Evolutionary conservation across 805 yeast species (phyloP).

Genomic region (Barnettozyma pratensis): DNA sequence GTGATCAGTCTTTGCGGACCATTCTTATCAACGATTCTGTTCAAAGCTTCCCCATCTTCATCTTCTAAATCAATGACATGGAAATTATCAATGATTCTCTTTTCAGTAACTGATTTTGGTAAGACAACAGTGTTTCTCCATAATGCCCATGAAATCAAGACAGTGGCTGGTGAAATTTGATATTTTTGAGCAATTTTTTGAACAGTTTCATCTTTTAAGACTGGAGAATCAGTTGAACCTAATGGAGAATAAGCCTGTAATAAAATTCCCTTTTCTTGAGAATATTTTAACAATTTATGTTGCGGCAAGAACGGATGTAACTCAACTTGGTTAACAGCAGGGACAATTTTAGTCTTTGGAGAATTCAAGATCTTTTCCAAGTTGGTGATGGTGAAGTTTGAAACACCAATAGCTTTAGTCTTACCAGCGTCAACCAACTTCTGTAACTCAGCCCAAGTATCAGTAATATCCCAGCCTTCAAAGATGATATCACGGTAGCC

Average conservation of each 20-base stretch:
- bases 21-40: slow-evolving; percentile 23
- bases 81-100: slow-evolving; percentile 36
- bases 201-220: slow-evolving; percentile 34
- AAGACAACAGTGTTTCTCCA: slow-evolving; percentile 51
- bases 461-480: slow-evolving; percentile 51
- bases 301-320: slow-evolving; percentile 18
- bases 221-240: slow-evolving; percentile 17
- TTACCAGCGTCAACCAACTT: slow-evolving; percentile 8
- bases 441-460: slow-evolving; percentile 18
- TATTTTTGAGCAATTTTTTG: slow-evolving; percentile 40
- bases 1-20: slow-evolving; percentile 27
- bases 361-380: slow-evolving; percentile 10
- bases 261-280: slow-evolving; percentile 13
- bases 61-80: slow-evolving; percentile 28
- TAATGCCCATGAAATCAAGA: slow-evolving; percentile 56
- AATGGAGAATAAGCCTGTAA: slow-evolving; percentile 19
- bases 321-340: slow-evolving; percentile 19
- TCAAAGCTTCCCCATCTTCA: slow-evolving; percentile 30
- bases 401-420: slow-evolving; percentile 17
- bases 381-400: slow-evolving; percentile 15
- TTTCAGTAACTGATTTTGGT: slow-evolving; percentile 44
- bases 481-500: slow-evolving; percentile 50
- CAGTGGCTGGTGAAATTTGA: slow-evolving; percentile 39
- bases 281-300: slow-evolving; percentile 11
- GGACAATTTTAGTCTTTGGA: slow-evolving; percentile 8